Percentiles rank a stretch among this genome's conserved stretches.
These are phyloP conservation scores for Gentiana macrophylla DNA, from an alignment of 257 asterid species.

Conservation along the genomic window DNA sequence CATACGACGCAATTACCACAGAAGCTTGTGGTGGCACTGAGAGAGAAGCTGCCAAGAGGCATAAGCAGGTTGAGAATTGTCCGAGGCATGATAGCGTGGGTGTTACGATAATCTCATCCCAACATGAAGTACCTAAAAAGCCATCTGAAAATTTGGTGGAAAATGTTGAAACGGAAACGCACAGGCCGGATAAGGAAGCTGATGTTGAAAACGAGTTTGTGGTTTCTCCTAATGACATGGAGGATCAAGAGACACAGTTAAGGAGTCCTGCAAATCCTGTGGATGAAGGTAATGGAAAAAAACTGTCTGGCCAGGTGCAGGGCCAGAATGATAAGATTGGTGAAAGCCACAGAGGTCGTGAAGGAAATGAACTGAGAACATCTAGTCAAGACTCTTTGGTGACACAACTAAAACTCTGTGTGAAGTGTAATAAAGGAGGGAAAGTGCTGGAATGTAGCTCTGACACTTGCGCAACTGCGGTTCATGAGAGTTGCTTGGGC, in stretches of 20 bases:
- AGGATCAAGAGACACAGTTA: constrained; percentile 10
- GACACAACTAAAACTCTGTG: constrained; percentile 32
- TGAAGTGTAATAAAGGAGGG: constrained; percentile 42
- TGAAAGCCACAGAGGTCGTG: constrained; percentile 12
- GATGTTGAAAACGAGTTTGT: constrained; percentile 12
- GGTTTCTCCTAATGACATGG: constrained; percentile 12
- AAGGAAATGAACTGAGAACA: constrained; percentile 11
- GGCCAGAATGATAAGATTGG: constrained; percentile 20
- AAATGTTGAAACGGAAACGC: constrained; percentile 15
- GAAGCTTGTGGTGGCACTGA: constrained; percentile 18
- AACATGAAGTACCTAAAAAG: constrained; percentile 7
- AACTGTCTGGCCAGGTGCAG: constrained; percentile 14
- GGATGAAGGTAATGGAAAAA: constrained; percentile 12
- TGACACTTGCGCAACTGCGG: constrained; percentile 34
- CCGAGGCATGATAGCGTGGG: constrained; percentile 7
- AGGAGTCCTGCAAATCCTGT: constrained; percentile 11
- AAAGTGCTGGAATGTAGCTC: constrained; percentile 39
- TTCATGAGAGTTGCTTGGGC: constrained; percentile 56
- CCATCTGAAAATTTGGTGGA: constrained; percentile 11
- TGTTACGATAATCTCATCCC: constrained; percentile 6
- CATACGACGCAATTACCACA: constrained; percentile 8
- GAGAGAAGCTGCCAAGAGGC: constrained; percentile 27
- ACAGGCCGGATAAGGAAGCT: constrained; percentile 13
- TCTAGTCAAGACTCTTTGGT: constrained; percentile 37
- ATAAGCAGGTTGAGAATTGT: constrained; percentile 23